Base-by-base conservation (phyloP, 495 filamentous ascomycete species). In the Hypoxylon lenormandii region DNA sequence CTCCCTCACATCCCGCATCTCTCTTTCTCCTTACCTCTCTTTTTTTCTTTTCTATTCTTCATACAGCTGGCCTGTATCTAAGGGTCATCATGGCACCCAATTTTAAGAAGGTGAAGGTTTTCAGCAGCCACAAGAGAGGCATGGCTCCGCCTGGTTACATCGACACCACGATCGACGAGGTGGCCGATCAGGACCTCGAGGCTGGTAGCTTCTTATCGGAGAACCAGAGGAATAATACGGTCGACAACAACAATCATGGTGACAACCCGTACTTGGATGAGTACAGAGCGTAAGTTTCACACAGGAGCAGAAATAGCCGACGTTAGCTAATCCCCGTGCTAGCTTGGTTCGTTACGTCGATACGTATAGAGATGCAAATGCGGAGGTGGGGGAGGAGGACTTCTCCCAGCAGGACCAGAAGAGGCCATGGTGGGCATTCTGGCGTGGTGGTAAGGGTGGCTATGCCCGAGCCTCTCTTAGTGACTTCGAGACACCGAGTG, bases 331-430 rank as follows among this genome's bases (percentile, higher is more conserved):
- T 42, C 38, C 16, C 19, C 26, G 22, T 4, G 12, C 18, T 26
- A 77, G 75, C 37, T 77, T 90, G 56, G 84, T 88, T 77, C 82
- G 86, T 47, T 90, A 88, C 78, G 89, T 90, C 74, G 89, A 88
- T 57, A 87, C 86, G 64, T 88, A 88, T 67, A 85, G 82, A 69
- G 86, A 88, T 76, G 80, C 82, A 38, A 83, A 84, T 67, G 82
- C 85, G 76, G 84, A 83, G 57, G 84, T 82, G 33, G 86, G 84
- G 64, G 84, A 84, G 59, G 83, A 79, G 57, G 85, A 81, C 62
- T 84, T 62, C 79, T 74, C 58, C 66, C 77, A 33, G 80, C 78
- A 76, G 77, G 66, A 30, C 73, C 79, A 74, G 74, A 77, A 60
- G 75, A 77, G 69, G 74, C 80, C 82, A 43, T 86, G 80, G 80